Evolutionary conservation across 176 grass and related monocot species (phyloP), one percentile per base, ranked within the genome.

Genomic region (Triticum urartu): DNA sequence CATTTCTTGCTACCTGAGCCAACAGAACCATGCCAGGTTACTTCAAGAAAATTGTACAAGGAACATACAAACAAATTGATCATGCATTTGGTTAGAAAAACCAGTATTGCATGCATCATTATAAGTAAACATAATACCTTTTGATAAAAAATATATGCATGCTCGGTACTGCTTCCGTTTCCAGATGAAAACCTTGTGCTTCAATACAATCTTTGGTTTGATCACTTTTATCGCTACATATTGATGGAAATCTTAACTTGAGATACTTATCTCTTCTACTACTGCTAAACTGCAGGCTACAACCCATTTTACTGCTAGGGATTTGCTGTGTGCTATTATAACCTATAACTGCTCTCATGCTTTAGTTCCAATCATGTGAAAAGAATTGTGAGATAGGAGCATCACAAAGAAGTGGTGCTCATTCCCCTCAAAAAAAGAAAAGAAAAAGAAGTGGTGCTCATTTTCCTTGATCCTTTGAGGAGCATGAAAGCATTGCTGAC

Each of bases 131-230:
- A 65, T 32, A 47, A 33, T 30, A 33, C 20, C 20, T 64, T 63
- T 62, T 25, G 42, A 4, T 72, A 66, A 32, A 25, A 64, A 60
- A 22, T 21, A 84, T 33, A 24, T 45, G 8, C 73, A 79, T 32
- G 56, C 70, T 61, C 64, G 38, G 22, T 42, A 80, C 54, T 72
- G 11, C 18, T 80, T 89, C 60, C 7, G 75, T 81, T 69, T 25
- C 21, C 13, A 50, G 48, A 61, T 86, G 62, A 30, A 81, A 52
- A 26, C 40, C 52, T 11, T 60, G 6, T 54, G 43, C 78, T 61
- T 85, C 72, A 61, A 81, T 20, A 10, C 77, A 85, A 75, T 69
- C 4, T 65, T 80, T 75, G 5, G 42, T 56, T 79, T 58, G 50
- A 40, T 54, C 73, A 84, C 18, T 11, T 45, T 6, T 83, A 36